Evolutionary conservation across 257 asterid genomes (phyloP), one percentile per base, ranked within the genome.

Genomic region (Voacanga thouarsii): DNA sequence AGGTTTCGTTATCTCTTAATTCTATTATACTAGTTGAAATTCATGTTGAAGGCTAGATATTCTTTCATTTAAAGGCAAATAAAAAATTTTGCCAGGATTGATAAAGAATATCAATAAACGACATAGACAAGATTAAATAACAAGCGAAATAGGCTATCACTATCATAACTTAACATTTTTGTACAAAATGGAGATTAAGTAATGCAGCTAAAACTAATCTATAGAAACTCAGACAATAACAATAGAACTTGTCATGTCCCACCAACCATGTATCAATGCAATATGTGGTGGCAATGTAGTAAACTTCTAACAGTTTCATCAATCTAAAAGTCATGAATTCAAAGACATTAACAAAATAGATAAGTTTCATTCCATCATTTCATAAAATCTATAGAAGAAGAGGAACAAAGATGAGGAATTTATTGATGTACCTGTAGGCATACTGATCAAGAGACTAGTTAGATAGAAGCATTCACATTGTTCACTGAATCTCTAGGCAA

Each of bases 191-290:
- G 74, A 47, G 55, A 80, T 76, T 64, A n/a, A 73, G 76, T 43
- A 65, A 56, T 57, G 18, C 37, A 37, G 12, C 76, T 44, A 61
- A 71, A 63, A 33, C 79, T 75, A 80, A 44, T 41, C 65, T 18
- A 68, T 70, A 75, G 59, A 75, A 75, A 51, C 77, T 80, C 80
- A 70, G 10, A 75, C 39, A 80, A 80, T 75, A 64, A 68, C 33
- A 55, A 55, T 18, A 55, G 60, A 55, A 55, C 24, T 55, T 21
- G 4, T 55, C 97, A 21, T 94, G 99, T 83, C 97, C 89, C 83
- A 92, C 91, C 77, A 94, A 87, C 99, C 99, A 94, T 55, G 94
- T 90, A 78, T 94, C 99, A 9, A 94, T 94, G 90, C 99, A 90
- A 94, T 92, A 90, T 85, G 88, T 92, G 99, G 75, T 94, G 92